phyloP scores from a whole-genome alignment of 208 protist species.

The Naegleria lovaniensis region DNA sequence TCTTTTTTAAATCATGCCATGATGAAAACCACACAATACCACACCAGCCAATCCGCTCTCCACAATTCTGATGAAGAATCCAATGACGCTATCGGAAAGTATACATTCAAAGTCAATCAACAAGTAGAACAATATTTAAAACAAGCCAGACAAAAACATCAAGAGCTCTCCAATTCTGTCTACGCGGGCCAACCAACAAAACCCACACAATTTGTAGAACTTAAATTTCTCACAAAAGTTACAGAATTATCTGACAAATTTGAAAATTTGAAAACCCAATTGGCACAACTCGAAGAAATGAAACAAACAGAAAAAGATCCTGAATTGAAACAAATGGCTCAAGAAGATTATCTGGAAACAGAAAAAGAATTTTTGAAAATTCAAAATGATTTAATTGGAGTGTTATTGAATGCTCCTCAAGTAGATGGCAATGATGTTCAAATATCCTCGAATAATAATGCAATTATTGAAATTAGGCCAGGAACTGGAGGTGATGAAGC shows the following conservation, averaged over 20 bases:
- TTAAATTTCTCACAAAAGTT: neutral
- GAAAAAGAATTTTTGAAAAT: neutral
- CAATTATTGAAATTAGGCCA: constrained; percentile 22
- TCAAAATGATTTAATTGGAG: neutral
- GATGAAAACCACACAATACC: too few relatives aligned
- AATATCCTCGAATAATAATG: neutral
- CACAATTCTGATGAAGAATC: neutral
- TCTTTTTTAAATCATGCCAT: too few relatives aligned
- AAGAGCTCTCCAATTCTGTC: neutral
- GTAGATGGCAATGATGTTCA: neutral
- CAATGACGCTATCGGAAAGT: neutral
- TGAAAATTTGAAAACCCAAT: neutral
- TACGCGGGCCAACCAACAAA: neutral
- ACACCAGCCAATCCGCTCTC: too few relatives aligned
- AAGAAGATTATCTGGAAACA: neutral
- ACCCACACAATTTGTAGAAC: neutral
- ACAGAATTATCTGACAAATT: neutral
- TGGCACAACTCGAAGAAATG: neutral
- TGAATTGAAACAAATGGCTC: neutral
- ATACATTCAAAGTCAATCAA: neutral
- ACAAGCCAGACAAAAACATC: neutral
- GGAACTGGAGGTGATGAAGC: constrained; percentile 50
- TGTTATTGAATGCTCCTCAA: neutral
- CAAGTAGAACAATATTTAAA: neutral
- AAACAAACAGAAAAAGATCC: neutral